These are phyloP conservation scores for Millerozyma acaciae DNA, from an alignment of 805 yeast genomes.

Conservation along the genomic window DNA sequence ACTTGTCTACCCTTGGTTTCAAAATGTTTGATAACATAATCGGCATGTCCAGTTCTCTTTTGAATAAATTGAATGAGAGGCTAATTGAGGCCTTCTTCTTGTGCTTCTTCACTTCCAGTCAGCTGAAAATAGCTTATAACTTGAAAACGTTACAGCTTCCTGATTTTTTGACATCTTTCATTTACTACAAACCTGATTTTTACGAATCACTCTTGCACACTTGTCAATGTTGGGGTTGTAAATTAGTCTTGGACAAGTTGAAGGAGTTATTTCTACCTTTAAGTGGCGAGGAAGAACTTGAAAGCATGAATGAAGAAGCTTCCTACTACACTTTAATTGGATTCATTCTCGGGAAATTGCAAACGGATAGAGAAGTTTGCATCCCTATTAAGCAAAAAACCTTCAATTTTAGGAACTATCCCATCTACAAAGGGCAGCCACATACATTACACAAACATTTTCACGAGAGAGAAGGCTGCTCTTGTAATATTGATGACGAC, in stretches of 20 bases:
- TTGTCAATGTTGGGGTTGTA: slow-evolving; percentile 35
- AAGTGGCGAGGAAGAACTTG: slow-evolving; percentile 13
- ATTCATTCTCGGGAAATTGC: slow-evolving; percentile 29
- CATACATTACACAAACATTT: slow-evolving; percentile 30
- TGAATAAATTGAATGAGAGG: slow-evolving; percentile 30
- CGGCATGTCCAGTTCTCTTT: slow-evolving; percentile 24
- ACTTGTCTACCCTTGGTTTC: slow-evolving; percentile 33
- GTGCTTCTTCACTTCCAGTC: slow-evolving; percentile 15
- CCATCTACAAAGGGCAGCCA: slow-evolving; percentile 33
- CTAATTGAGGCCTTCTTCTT: slow-evolving; percentile 35
- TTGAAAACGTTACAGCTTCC: slow-evolving; percentile 26
- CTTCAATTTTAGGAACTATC: slow-evolving; percentile 21
- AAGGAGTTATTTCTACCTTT: slow-evolving; percentile 20
- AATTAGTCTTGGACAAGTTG: slow-evolving; percentile 20
- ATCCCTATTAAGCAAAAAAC: slow-evolving; percentile 28
- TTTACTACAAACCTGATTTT: slow-evolving; percentile 35
- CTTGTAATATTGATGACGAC: slow-evolving; percentile 20
- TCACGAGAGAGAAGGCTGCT: slow-evolving; percentile 20
- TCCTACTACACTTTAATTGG: slow-evolving; percentile 30
- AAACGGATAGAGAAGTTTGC: slow-evolving; percentile 34
- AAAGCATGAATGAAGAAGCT: slow-evolving; percentile 21
- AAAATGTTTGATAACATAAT: slow-evolving; percentile 33
- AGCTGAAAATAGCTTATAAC: slow-evolving; percentile 9
- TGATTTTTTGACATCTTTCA: slow-evolving; percentile 33
- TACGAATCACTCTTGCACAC: slow-evolving; percentile 32